Base-by-base conservation (phyloP, 2,329 filamentous ascomycete species). In the Verticillium nonalfalfae region DNA sequence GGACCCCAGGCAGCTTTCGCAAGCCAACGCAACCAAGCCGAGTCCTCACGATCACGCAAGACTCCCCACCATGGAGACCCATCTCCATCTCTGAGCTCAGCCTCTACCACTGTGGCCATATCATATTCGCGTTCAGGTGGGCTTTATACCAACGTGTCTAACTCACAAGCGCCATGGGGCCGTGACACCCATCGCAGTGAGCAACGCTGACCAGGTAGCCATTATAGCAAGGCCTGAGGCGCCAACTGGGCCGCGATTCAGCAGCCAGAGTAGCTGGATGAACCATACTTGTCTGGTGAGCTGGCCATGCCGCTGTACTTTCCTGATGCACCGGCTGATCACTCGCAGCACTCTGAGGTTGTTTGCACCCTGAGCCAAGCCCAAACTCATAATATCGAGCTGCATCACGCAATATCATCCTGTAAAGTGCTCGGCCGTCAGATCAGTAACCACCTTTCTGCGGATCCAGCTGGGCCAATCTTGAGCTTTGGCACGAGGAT, bases 201-300 rank as follows among this genome's bases (percentile, higher is more conserved):
- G n/a, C n/a, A 7, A 21, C 9, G 1, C 18, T 26, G 40, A 21
- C n/a, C 10, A 7, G 13, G n/a, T 18, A 21, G n/a, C 40, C 11
- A n/a, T 26, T 50, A 3, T 11, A n/a, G 6, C 18, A 9, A 21
- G 40, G 11, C 10, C 9, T 3, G 40, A 57, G 15, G 33, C 34
- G 7, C 10, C 6, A 7, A 15, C 15, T n/a, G 55, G 21, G 55
- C n/a, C 55, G 9, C 55, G 55, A 38, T 34, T 21, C 55, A 21
- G n/a, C 55, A 57, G 76, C 0, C 76, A 80, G 58, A 82, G 78
- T 57, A 81, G 83, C 66, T 83, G 81, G 80, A 74, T 79, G 69
- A 77, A 78, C 55, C 73, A 74, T 9, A 67, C 74, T 10, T 69
- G 72, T 56, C 71, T 78, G 66, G 79, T 81, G 68, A 64, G 74